These are phyloP conservation scores for Saccharomyces pastorianus DNA, from an alignment of 1,139 yeast species.

Conservation along the genomic window DNA sequence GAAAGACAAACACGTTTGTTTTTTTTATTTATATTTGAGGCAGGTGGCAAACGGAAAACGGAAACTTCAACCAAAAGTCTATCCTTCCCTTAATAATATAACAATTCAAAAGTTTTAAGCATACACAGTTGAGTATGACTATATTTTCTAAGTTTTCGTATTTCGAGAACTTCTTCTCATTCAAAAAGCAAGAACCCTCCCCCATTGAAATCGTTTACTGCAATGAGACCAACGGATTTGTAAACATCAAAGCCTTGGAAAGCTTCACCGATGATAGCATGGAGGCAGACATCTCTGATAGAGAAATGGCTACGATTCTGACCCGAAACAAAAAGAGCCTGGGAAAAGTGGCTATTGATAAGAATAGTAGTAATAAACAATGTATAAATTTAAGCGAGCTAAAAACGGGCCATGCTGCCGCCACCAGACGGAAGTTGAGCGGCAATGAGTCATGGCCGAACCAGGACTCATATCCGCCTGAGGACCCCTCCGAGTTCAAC, in stretches of 20 bases:
- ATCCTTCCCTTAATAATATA: neutral
- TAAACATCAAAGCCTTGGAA: slow-evolving; percentile 6
- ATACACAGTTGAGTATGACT: neutral
- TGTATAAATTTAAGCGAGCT: neutral
- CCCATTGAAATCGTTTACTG: slow-evolving; percentile 4
- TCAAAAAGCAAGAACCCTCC: neutral
- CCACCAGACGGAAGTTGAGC: neutral
- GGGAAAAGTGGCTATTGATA: slow-evolving; percentile 4
- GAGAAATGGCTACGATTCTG: slow-evolving; percentile 13
- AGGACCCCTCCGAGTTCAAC: slow-evolving; percentile 10
- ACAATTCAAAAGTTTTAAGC: neutral
- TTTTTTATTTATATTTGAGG: too few species aligned
- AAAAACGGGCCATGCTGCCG: neutral
- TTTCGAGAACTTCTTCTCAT: neutral
- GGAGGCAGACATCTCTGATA: slow-evolving; percentile 11
- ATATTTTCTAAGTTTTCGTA: neutral
- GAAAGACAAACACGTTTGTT: too few species aligned
- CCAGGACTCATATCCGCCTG: slow-evolving; percentile 5
- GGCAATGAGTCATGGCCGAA: neutral
- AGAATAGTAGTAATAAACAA: neutral
- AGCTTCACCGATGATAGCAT: slow-evolving; percentile 5
- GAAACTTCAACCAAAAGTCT: neutral
- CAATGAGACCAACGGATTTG: slow-evolving; percentile 12
- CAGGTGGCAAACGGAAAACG: neutral
- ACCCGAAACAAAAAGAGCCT: neutral